Conservation (phyloP, 768 basidiomycete species). For the Pluteus cervinus region DNA sequence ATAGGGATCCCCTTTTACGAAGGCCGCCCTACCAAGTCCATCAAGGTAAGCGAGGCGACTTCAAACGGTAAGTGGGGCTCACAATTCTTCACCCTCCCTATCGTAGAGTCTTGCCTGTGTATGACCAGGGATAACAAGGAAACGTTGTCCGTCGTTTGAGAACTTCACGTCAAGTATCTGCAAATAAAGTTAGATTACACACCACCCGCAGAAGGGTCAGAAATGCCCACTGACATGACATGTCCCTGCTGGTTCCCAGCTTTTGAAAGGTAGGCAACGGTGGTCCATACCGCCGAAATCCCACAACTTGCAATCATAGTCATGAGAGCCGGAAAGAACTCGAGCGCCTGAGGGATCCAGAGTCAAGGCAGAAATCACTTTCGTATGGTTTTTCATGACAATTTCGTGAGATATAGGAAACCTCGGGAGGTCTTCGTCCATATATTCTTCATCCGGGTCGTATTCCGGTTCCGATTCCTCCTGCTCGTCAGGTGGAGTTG, state of each 20-base stretch:
- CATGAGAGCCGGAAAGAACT: constrained; percentile 86
- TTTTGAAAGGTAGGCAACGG: constrained; percentile 89
- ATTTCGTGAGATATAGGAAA: constrained; percentile 93
- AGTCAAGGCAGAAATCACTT: constrained; percentile 89
- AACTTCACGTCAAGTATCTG: constrained; percentile 91
- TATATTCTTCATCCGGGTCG: constrained; percentile 51
- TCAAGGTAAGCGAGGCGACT: constrained; percentile 44
- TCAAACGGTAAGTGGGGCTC: constrained; percentile 26
- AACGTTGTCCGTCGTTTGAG: constrained; percentile 79
- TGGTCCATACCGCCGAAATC: constrained; percentile 98
- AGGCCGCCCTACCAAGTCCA: constrained; percentile 62
- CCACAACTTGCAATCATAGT: constrained; percentile 98
- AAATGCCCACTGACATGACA: constrained; percentile 64
- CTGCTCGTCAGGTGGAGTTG: constrained; percentile 9
- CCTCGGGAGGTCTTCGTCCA: constrained; percentile 44
- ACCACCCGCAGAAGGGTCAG: constrained; percentile 6
- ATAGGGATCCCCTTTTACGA: constrained; percentile 94
- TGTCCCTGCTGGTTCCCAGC: constrained; percentile 90
- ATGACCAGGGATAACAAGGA: constrained; percentile 86
- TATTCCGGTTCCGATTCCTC: constrained; percentile 46
- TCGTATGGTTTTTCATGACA: constrained; percentile 88
- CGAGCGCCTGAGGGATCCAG: constrained; percentile 94
- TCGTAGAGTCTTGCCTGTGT: constrained; percentile 85
- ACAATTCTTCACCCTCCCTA: constrained; percentile 92
- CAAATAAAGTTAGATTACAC: constrained; percentile 1